Evolutionary conservation across 352 stramenopile genomes (phyloP), one percentile per base, ranked within the genome.

Genomic region (Saprolegnia diclina): DNA sequence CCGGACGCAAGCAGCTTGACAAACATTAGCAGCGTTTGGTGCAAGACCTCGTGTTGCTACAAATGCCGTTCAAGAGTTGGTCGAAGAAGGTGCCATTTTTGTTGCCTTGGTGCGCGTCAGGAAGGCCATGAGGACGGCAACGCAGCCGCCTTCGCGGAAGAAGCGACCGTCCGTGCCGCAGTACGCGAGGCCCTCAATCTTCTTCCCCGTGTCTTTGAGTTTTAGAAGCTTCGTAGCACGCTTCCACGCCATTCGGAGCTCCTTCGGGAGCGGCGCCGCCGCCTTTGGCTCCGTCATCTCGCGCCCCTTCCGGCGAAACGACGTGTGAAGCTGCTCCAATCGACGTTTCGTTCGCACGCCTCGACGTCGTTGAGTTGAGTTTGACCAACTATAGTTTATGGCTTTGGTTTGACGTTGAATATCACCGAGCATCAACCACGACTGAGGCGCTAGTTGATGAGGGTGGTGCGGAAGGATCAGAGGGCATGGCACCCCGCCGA

Each of bases 141-240:
- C 14, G n/a, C 42, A 48, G 18, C 62, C 62, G 29, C 62, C 62
- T 42, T 68, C 62, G 26, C 62, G 62, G 21, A 68, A 68, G 32
- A 68, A 68, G 6, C 62, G 62, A 6, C 62, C 46, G 22, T 68
- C 62, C 7, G 38, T 54, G 40, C 21, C 62, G 44, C 62, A 68
- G 50, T 68, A 68, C 11, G 7, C 11, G 44, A 68, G 61, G 18
- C 42, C 62, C 50, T 68, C 62, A 32, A 68, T 46, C 19, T 68
- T 68, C n/a, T 68, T 68, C 16, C 62, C 62, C 16, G 44, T 32
- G 21, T 68, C 62, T 68, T 68, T 68, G 16, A 68, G 62, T 22
- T 68, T 68, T 11, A 68, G 62, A 21, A 56, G 44, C 24, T 68
- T 68, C 16, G 46, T 48, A 29, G 62, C 24, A n/a, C 62, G 62